A percentile compares a stretch with the other conserved stretches of the same genome.
Conservation (phyloP, 2,329 filamentous ascomycete species). For the Fusarium citri region DNA sequence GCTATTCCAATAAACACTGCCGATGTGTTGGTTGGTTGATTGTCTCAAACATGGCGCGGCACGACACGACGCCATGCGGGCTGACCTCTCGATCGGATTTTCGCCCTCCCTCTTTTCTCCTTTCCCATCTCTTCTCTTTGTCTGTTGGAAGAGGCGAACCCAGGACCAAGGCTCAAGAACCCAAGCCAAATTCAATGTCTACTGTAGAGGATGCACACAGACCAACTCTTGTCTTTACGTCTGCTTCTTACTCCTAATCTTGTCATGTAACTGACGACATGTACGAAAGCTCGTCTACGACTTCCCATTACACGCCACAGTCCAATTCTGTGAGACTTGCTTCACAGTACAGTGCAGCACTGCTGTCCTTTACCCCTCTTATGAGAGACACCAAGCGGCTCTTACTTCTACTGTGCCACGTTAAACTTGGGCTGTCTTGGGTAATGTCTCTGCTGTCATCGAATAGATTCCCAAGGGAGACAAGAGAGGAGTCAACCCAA, state of each 20-base stretch:
- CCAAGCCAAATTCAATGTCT: not conserved
- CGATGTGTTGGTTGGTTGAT: constrained; percentile 24
- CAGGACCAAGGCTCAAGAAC: constrained; percentile 13
- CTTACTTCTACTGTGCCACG: not conserved
- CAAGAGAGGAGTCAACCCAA: not conserved
- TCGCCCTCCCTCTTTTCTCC: not conserved
- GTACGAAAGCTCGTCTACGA: constrained; percentile 9
- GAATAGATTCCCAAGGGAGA: not conserved
- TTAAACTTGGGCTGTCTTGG: constrained; percentile 2
- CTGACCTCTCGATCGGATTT: constrained; percentile 31
- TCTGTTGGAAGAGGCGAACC: not conserved
- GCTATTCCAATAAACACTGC: constrained; percentile 2
- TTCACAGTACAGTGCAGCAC: not conserved
- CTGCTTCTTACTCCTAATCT: not conserved
- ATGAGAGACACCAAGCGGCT: not conserved
- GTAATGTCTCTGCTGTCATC: constrained; percentile 18
- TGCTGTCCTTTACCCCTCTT: constrained; percentile 10
- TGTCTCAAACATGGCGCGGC: constrained; percentile 19
- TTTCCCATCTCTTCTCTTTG: not conserved
- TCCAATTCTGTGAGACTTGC: constrained; percentile 20
- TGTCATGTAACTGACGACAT: not conserved
- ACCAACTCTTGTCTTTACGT: not conserved
- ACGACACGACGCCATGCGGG: constrained; percentile 4
- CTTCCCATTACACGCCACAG: constrained; percentile 21
- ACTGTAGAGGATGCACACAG: not conserved